Conservation (phyloP, 768 basidiomycete species). For the Asterophora lycoperdoides region DNA sequence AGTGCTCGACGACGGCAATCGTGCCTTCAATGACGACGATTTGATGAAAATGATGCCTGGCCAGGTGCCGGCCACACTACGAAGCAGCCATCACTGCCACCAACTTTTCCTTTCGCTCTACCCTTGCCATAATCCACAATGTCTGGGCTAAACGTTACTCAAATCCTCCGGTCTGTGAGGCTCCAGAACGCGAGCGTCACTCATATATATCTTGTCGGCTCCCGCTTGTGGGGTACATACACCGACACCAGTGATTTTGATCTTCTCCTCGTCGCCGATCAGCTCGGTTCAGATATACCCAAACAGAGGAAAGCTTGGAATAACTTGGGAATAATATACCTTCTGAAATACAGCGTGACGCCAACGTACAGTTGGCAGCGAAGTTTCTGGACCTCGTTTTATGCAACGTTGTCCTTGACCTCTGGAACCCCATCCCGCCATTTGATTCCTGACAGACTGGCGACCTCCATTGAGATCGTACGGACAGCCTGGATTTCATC, state of each 20-base stretch:
- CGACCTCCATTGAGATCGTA: conserved; percentile 49
- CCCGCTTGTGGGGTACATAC: conserved; percentile 21
- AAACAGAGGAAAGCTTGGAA: conserved; percentile 10
- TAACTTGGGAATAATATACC: background rate
- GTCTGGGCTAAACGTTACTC: background rate
- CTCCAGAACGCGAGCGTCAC: conserved; percentile 2
- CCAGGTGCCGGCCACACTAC: too few relatives aligned
- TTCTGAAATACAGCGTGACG: background rate
- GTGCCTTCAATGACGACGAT: too few relatives aligned
- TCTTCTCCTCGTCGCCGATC: conserved; percentile 16
- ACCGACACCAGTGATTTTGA: conserved; percentile 19
- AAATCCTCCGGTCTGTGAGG: background rate
- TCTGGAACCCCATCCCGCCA: conserved; percentile 57
- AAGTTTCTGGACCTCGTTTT: background rate
- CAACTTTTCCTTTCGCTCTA: too few relatives aligned
- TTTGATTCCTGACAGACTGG: conserved; percentile 40
- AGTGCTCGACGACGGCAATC: too few relatives aligned
- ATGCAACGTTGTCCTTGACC: conserved; percentile 19
- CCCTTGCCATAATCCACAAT: too few relatives aligned
- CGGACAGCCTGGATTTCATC: conserved; percentile 54
- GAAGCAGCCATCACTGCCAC: too few relatives aligned
- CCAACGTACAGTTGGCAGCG: too few relatives aligned
- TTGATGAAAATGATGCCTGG: too few relatives aligned
- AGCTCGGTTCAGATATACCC: background rate
- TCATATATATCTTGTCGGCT: conserved; percentile 17